Conservation (phyloP, 192 early-diverging fungal genomes). For the Glomus cerebriforme region DNA sequence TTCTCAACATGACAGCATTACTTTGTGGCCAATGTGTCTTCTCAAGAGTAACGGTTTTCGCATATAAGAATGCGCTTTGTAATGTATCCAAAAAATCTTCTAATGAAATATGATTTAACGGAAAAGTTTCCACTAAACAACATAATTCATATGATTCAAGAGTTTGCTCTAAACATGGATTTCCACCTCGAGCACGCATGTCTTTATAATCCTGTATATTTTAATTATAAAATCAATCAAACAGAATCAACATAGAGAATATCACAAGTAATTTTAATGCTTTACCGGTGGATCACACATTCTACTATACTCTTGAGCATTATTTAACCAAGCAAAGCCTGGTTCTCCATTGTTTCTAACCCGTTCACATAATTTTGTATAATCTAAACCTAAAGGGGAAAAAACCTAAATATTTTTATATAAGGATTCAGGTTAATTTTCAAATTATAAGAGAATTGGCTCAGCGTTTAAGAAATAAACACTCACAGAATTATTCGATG, state of each 20-base stretch:
- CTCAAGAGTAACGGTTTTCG: conserved; percentile 50
- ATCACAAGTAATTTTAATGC: background rate
- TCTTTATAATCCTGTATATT: conserved; percentile 34
- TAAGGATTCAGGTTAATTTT: too few species aligned
- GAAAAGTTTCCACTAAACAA: conserved; percentile 52
- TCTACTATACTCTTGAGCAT: conserved; percentile 42
- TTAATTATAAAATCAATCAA: conserved; percentile 20
- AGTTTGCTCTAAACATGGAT: conserved; percentile 52
- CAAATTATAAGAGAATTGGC: background rate
- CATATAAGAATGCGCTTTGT: conserved; percentile 48
- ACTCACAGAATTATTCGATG: conserved; percentile 50
- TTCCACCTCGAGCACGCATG: conserved; percentile 42
- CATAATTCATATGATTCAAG: conserved; percentile 52
- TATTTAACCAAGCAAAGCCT: conserved; percentile 52
- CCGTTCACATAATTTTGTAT: conserved; percentile 35
- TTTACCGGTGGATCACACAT: conserved; percentile 38
- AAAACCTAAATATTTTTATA: conserved; percentile 36
- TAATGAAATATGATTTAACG: conserved; percentile 38
- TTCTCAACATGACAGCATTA: conserved; percentile 52
- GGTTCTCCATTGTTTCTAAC: conserved; percentile 50
- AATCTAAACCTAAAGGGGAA: conserved; percentile 47
- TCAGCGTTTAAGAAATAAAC: background rate
- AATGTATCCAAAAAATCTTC: conserved; percentile 49
- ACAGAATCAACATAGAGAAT: background rate
- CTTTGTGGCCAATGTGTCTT: conserved; percentile 50